Evolutionary conservation across 257 asterid species (phyloP), one percentile per base, ranked within the genome.

Genomic region (Nicotiana tomentosiformis): DNA sequence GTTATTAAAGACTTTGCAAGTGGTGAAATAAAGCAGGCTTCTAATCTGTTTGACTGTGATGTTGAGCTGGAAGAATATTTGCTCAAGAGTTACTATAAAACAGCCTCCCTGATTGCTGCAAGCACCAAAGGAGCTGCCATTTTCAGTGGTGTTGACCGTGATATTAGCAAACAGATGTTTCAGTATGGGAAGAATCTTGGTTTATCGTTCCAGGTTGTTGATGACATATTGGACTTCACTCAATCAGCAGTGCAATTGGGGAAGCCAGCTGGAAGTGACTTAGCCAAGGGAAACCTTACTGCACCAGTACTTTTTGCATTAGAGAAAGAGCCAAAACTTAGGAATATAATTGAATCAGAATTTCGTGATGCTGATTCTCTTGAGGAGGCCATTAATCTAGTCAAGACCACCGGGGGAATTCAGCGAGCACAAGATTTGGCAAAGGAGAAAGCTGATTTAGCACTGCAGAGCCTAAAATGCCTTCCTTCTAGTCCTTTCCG

Each of bases 1-100:
- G 99, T 94, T 67, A 94, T 96, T 76, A 96, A 96, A 90, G 99
- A 96, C 84, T 96, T 96, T 60, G 99, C 99, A 16, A 94, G 98
- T 65, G 99, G 99, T 20, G 98, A 96, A 92, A 96, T 96, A 88
- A 94, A 91, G 91, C 99, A 95, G 84, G 99, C 98, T 1, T 93
- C 97, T 4, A 86, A 95, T 57, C 82, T 94, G 84, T 96, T 94
- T 78, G 96, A 96, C 90, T 94, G 98, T 49, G 99, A 94, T 65
- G 94, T 91, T 61, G 90, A 86, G 12, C 90, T 96, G 2, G 98
- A 96, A 0, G 99, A 94, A 86, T 94, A 96, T 77, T 86, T 96
- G 37, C 93, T 93, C 86, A 96, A 94, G 91, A 94, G 98, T 81
- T 96, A 93, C 91, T 94, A 93, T 87, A 96, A 94, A 88, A 96